These are phyloP conservation scores for Chaetomium sp. DNA, from an alignment of 2,329 filamentous ascomycete genomes.

Conservation along the genomic window DNA sequence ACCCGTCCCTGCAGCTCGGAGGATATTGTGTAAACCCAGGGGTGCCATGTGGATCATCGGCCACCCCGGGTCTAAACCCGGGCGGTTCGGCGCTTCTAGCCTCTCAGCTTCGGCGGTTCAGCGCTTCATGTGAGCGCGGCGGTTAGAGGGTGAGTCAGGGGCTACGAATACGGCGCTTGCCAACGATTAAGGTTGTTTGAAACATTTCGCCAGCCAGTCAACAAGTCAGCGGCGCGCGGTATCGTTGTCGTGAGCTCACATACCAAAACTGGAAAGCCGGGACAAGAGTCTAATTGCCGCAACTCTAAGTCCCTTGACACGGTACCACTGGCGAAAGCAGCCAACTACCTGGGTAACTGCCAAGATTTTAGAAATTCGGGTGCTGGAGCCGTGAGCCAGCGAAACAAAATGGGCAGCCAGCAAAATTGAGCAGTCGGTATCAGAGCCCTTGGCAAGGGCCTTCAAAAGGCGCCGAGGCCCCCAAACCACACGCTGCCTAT, in stretches of 20 bases:
- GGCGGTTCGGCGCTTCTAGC: constrained; percentile 3
- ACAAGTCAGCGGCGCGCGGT: not conserved
- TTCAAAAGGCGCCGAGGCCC: not conserved
- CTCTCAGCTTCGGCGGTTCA: not conserved
- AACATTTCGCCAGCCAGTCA: not conserved
- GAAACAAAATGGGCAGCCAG: not conserved
- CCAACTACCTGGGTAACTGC: not conserved
- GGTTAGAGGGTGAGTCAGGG: constrained; percentile 22
- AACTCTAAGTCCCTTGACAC: no score
- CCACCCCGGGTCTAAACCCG: not conserved
- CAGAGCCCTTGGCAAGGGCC: not conserved
- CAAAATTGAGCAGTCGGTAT: not conserved
- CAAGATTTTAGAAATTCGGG: not conserved
- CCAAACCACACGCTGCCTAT: no score
- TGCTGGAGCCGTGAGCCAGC: not conserved
- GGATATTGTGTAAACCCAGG: not conserved
- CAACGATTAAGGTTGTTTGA: not conserved
- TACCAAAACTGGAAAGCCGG: not conserved
- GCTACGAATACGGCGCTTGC: not conserved
- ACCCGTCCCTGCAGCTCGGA: constrained; percentile 12
- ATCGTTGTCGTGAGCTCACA: not conserved
- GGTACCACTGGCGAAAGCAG: not conserved
- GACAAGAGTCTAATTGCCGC: not conserved
- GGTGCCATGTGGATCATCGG: not conserved
- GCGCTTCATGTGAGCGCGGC: constrained; percentile 1